A percentile compares a stretch with the other conserved stretches of the same genome.
Evolutionary conservation across 306 rosid species (phyloP).

Genomic region (Vicia faba): DNA sequence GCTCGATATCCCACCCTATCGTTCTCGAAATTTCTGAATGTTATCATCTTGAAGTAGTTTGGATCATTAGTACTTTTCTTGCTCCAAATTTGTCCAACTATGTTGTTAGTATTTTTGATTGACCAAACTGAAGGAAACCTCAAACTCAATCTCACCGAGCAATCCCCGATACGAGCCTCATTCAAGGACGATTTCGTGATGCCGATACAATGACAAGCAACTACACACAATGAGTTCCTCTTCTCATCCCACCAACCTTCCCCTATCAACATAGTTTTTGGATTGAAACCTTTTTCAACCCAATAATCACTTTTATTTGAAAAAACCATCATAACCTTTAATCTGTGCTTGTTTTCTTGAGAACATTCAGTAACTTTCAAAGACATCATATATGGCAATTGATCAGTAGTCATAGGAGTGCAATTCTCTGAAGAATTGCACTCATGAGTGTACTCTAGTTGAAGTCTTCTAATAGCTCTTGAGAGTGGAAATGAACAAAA

Average conservation of each 20-base stretch:
- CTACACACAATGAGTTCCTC: slow-evolving; percentile 38
- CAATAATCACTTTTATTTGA: background rate
- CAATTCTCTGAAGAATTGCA: slow-evolving; percentile 27
- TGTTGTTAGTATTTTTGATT: slow-evolving; percentile 41
- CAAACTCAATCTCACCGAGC: slow-evolving; percentile 55
- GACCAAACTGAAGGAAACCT: slow-evolving; percentile 56
- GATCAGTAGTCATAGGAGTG: background rate
- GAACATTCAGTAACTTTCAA: slow-evolving; percentile 31
- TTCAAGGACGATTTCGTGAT: slow-evolving; percentile 35
- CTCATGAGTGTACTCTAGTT: slow-evolving; percentile 32
- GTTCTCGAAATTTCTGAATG: slow-evolving; percentile 26
- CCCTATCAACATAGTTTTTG: slow-evolving; percentile 46
- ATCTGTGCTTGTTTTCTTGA: background rate
- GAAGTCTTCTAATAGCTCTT: background rate
- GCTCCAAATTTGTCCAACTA: slow-evolving; percentile 68
- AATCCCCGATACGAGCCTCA: slow-evolving; percentile 51
- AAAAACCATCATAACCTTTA: slow-evolving; percentile 46
- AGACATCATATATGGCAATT: slow-evolving; percentile 5
- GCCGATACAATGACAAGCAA: slow-evolving; percentile 48
- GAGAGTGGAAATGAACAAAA: slow-evolving; percentile 36
- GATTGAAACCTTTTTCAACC: slow-evolving; percentile 36
- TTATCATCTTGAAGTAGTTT: slow-evolving; percentile 50
- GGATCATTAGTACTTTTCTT: slow-evolving; percentile 44
- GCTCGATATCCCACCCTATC: background rate
- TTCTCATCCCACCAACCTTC: slow-evolving; percentile 68